Base-by-base conservation (phyloP, 768 basidiomycete species). In the Pholiota conissans region DNA sequence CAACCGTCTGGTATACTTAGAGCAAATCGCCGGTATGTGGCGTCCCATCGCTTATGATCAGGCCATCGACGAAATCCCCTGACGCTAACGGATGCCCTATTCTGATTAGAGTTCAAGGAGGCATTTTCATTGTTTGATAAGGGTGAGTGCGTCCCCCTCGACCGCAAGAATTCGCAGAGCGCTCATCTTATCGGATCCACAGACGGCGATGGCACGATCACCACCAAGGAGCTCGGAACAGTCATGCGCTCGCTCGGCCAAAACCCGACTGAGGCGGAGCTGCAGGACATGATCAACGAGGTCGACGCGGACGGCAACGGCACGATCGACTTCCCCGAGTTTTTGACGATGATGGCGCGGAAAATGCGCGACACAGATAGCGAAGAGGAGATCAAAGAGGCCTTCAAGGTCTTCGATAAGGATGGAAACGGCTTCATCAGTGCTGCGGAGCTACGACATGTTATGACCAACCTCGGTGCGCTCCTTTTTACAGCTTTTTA, bases 81-180 rank as follows among this genome's bases (percentile, higher is more conserved):
- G 48, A 11, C 24, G 55, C 49, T 61, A 27, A 56, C 57, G 32
- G 18, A 42, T 56, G 45, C 30, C 48, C 18, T 32, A 37, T 47
- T 48, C 37, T 26, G 46, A 57, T 9, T 34, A 63, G 94, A 96
- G 76, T 98, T 95, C 86, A 98, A 96, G 83, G 96, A 98, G 80
- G 95, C 95, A 49, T 98, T 98, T 79, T 93, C 95, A 58, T 84
- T 98, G 20, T 98, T 98, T 74, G 94, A 97, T 80, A 95, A 94
- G 74, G 91, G 94, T 93, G 49, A 27, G 63, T 57, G 1, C 13
- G 32, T 80, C 74, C 29, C 24, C 45, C 40, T 48, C n/a, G 18
- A 52, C 54, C 48, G 53, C 50, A 59, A 9, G 6, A 5, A 45
- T 57, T 53, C 57, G 5, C 30, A 16, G 9, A 32, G 48, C 13